Percentiles rank a stretch among this genome's conserved stretches.
Conservation (phyloP, 257 asterid species). For the Lycium barbarum region DNA sequence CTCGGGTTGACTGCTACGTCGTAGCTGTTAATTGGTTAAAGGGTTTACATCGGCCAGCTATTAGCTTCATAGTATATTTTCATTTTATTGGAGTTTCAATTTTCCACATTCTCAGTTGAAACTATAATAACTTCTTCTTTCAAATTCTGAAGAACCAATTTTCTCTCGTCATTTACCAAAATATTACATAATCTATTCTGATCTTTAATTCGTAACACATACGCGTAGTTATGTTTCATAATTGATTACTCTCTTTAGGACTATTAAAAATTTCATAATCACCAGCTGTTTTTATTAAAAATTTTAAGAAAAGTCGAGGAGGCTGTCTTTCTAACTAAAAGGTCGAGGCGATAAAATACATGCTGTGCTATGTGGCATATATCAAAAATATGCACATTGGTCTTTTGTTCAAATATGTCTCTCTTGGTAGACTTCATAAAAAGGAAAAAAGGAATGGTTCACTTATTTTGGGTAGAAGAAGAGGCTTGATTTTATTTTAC, state of each 20-base stretch:
- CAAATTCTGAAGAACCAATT: too few species aligned
- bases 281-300: not conserved
- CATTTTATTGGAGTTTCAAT: too few species aligned
- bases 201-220: not conserved
- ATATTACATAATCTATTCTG: too few species aligned
- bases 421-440: too few species aligned
- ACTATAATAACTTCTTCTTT: too few species aligned
- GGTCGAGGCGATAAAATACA: not conserved
- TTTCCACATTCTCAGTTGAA: too few species aligned
- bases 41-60: not conserved
- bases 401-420: too few species aligned
- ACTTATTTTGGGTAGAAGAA: not conserved
- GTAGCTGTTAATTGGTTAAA: not conserved
- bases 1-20: not conserved
- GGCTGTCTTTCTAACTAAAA: not conserved
- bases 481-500: not conserved
- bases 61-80: not conserved
- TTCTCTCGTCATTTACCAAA: too few species aligned
- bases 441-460: not conserved
- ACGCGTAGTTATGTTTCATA: not conserved
- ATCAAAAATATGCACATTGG: too few species aligned
- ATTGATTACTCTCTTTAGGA: not conserved
- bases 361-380: too few species aligned
- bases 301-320: not conserved
- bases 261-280: not conserved